Evolutionary conservation across 352 stramenopile species (phyloP).

Genomic region (Phytophthora melonis): DNA sequence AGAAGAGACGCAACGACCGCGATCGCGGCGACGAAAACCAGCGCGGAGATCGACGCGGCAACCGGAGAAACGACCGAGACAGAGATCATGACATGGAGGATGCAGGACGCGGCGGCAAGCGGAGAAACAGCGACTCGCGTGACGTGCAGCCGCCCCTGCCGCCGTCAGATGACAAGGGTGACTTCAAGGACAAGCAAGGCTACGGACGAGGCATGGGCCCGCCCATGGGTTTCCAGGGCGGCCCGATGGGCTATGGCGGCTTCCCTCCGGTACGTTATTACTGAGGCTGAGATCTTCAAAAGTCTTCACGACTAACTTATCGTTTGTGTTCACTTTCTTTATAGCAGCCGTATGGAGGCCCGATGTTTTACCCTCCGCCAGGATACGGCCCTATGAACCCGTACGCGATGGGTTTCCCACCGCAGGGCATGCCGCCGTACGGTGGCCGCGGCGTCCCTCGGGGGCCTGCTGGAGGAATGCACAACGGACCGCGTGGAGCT

Average conservation of each 20-base stretch:
- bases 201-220: slow-evolving; percentile 51
- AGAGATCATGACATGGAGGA: slow-evolving; percentile 42
- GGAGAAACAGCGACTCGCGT: slow-evolving; percentile 35
- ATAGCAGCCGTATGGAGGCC: slow-evolving; percentile 65
- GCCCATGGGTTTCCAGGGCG: slow-evolving; percentile 64
- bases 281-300: not conserved
- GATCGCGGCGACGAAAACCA: slow-evolving; percentile 43
- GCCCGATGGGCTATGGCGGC: slow-evolving; percentile 70
- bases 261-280: slow-evolving; percentile 61
- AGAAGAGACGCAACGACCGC: slow-evolving; percentile 64
- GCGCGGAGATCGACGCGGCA: slow-evolving; percentile 23
- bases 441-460: slow-evolving; percentile 42
- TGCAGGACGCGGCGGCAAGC: slow-evolving; percentile 31
- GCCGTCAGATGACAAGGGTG: slow-evolving; percentile 34
- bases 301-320: slow-evolving; percentile 15
- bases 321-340: slow-evolving; percentile 14
- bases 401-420: slow-evolving; percentile 79
- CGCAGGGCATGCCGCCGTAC: slow-evolving; percentile 60
- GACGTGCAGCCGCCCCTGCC: slow-evolving; percentile 42
- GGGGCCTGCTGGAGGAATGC: slow-evolving; percentile 32
- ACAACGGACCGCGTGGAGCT: slow-evolving; percentile 45
- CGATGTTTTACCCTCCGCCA: slow-evolving; percentile 81
- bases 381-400: slow-evolving; percentile 67
- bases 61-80: slow-evolving; percentile 35
- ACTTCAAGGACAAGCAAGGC: slow-evolving; percentile 31